Evolutionary conservation across 83 land plant species (phyloP), one percentile per base, ranked within the genome.

Genomic region (Larix sibirica): DNA sequence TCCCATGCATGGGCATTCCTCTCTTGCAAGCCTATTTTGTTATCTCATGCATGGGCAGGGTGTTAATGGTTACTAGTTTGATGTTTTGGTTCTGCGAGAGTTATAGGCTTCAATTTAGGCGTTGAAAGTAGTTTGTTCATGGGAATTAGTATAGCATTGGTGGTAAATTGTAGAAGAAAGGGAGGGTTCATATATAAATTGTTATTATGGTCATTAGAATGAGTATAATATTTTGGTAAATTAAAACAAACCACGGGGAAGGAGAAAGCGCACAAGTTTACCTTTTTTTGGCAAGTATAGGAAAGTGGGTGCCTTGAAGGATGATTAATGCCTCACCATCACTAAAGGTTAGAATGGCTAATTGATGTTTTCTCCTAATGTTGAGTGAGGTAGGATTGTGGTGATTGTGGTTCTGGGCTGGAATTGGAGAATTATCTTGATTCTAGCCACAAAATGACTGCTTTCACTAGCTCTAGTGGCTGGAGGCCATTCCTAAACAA

Each of bases 381-480:
- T 3, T 50, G 14, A 7, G 10, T 4, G 33, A 54, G n/a, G 31
- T 6, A 56, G 40, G 20, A 58, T 54, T 78, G 36, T 21, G 79
- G 67, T 24, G 47, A 33, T 28, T 77, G 42, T 23, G 31, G 47
- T 64, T 61, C 8, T 31, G 88, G 68, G 54, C 83, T 90, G 89
- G 90, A 81, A 28, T 85, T 87, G 86, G 86, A 88, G 21, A 85
- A 86, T 83, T 88, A 86, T 61, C 78, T 90, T 83, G 88, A 92
- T 63, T 82, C 86, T 64, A 80, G 84, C 89, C 85, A 83, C 84
- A 88, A 80, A 54, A 65, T 66, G 83, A 83, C 70, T 84, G 24
- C 88, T 82, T 86, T 89, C 85, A 42, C 89, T 88, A 12, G 80
- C 91, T 80, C 83, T 86, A 79, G 83, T 85, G 82, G 84, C 80